Evolutionary conservation across 2,329 filamentous ascomycete species (phyloP).

Genomic region (Colletotrichum destructivum): DNA sequence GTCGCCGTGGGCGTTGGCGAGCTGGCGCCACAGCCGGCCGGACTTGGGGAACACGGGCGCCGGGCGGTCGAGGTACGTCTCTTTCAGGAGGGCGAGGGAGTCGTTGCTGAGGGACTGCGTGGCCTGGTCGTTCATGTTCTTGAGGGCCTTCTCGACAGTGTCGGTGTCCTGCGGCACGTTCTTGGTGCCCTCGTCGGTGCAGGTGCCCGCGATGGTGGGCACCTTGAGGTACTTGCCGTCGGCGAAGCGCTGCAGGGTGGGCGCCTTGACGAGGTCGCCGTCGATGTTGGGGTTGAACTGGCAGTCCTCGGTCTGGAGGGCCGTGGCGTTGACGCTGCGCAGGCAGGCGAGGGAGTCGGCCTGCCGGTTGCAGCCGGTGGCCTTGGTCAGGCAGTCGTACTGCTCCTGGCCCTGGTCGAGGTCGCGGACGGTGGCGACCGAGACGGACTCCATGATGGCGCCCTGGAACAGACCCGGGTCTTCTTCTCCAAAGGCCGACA

Average conservation of each 20-base stretch:
- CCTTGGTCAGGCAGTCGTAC: constrained; percentile 61
- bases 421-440: constrained; percentile 62
- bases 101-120: constrained; percentile 50
- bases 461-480: constrained; percentile 66
- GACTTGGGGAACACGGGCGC: constrained; percentile 49
- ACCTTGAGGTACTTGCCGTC: constrained; percentile 68
- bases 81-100: constrained; percentile 51
- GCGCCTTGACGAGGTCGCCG: constrained; percentile 64
- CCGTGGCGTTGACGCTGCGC: constrained; percentile 40
- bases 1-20: constrained; percentile 54
- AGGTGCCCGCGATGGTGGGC: constrained; percentile 64
- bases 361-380: constrained; percentile 59
- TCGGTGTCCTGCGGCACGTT: constrained; percentile 50
- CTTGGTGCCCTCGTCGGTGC: constrained; percentile 56
- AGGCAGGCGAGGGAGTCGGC: constrained; percentile 63
- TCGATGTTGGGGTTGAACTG: constrained; percentile 63
- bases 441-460: constrained; percentile 65
- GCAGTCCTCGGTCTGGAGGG: constrained; percentile 44
- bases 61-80: constrained; percentile 55
- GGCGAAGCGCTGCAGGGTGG: constrained; percentile 64
- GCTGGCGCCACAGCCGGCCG: constrained; percentile 56
- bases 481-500: constrained; percentile 68
- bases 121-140: constrained; percentile 55
- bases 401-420: constrained; percentile 61
- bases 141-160: constrained; percentile 52